Evolutionary conservation across 257 asterid species (phyloP), one percentile per base, ranked within the genome.

Genomic region (Salvia splendens): DNA sequence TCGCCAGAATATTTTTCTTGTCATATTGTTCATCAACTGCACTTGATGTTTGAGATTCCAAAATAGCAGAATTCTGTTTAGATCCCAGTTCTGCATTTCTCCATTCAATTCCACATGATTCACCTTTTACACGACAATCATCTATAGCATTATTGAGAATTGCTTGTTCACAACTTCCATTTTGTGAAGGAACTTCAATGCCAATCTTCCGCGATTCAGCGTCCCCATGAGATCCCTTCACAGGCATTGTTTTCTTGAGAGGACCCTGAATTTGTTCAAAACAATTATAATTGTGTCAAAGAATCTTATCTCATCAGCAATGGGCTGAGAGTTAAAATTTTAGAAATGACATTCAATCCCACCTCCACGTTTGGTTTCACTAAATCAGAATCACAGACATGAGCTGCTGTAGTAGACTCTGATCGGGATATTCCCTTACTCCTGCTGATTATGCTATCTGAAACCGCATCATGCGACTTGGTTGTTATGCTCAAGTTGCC

Each of bases 121-220:
- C 74, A 73, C 60, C 46, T 57, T 78, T 69, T 51, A 49, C 70
- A 52, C n/a, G 64, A 61, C 61, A 53, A 73, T 56, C 65, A 40
- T 69, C 66, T n/a, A 33, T 51, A 38, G 43, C 42, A 53, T 67
- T 62, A 65, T 65, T 55, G 12, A 64, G 56, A 65, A 36, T 70
- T 65, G 63, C 50, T 64, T 75, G 52, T 76, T 75, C 73, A 48
- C 17, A 43, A 40, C 57, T 61, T 72, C 12, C 71, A 47, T 58
- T 76, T 64, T 63, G 70, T 65, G 75, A 52, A 47, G 71, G 74
- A 73, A 76, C 68, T 73, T 75, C 79, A 63, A 30, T 54, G 59
- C 59, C 81, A 67, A 77, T 69, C 80, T 66, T 79, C 80, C 61
- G 74, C 63, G 69, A 36, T 66, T 74, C 84, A 65, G 66, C 69